Conservation (phyloP, 148 eudicot genomes). For the Rhododendron ovatum region DNA sequence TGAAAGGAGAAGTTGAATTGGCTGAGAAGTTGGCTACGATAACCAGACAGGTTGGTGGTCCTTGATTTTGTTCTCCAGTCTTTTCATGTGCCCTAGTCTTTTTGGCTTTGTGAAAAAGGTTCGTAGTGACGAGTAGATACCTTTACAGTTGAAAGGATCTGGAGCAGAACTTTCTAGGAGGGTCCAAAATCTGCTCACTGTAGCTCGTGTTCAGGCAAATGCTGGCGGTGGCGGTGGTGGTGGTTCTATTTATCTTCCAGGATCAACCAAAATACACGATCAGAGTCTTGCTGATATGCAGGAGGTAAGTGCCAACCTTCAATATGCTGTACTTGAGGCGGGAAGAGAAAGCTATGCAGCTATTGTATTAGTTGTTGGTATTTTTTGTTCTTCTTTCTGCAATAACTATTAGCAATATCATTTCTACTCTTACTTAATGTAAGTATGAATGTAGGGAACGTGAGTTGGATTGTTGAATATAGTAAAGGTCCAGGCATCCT, state of each 20-base stretch:
- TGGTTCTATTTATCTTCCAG: slow-evolving; percentile 66
- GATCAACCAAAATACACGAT: slow-evolving; percentile 85
- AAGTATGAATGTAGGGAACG: background rate
- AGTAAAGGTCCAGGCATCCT: background rate
- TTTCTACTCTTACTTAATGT: background rate
- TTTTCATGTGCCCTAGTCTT: background rate
- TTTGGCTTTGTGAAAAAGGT: slow-evolving; percentile 6
- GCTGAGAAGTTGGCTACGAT: slow-evolving; percentile 83
- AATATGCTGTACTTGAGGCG: background rate
- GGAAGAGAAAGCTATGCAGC: background rate
- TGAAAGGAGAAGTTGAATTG: slow-evolving; percentile 91
- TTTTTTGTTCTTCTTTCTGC: background rate
- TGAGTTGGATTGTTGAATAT: background rate
- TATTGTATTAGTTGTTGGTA: background rate
- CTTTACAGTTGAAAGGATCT: slow-evolving; percentile 82
- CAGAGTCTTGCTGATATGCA: slow-evolving; percentile 89
- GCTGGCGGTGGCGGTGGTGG: slow-evolving; percentile 54
- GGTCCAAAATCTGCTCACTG: slow-evolving; percentile 84
- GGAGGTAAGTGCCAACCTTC: slow-evolving; percentile 52
- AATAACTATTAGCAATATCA: background rate
- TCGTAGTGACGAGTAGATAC: slow-evolving; percentile 25
- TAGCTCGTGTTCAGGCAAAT: slow-evolving; percentile 80
- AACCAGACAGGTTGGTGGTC: slow-evolving; percentile 62
- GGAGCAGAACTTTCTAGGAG: slow-evolving; percentile 97
- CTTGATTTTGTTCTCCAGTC: background rate